Base-by-base conservation (phyloP, 2,329 filamentous ascomycete species). In the Ascomycota sp. region DNA sequence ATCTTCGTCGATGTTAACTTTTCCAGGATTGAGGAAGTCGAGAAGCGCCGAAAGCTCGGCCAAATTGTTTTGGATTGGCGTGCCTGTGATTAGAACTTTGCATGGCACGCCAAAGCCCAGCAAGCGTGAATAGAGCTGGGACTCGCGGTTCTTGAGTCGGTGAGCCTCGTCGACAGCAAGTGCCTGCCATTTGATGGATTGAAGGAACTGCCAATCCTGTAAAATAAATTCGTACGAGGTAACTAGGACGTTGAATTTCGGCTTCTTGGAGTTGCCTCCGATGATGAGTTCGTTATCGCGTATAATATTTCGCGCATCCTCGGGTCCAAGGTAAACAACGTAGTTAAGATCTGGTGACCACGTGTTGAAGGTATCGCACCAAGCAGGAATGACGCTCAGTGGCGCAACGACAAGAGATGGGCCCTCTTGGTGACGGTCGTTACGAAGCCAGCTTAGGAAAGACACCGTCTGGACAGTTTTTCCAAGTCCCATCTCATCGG, bases 211-310 rank as follows among this genome's bases (percentile, higher is more conserved):
- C 40, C 78, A 74, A 50, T 98, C 89, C 37, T 74, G 70, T 32
- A 93, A 65, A 37, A 93, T 89, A 51, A 92, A 95, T 54, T 98
- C 89, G 50, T 98, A 98, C 0, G 89, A 95, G 1, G 89, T 98
- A 38, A 98, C 71, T 27, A 98, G 65, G n/a, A 92, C 83, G 46
- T 98, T 89, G 63, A 98, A 98, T 52, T 92, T 93, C 39, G 80
- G 77, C 51, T 83, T 84, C 52, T 76, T 81, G 2, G 77, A 66
- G 46, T 92, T 92, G 27, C 77, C 78, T 48, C 91, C 80, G 6
- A 82, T 66, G 37, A 93, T 68, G 30, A 98, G 63, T 52, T 98
- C 89, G 46, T 92, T 76, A 31, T 95, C 81, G 28, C 77, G 74
- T 40, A 98, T 92, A 43, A 83, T 86, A 41, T 66, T 76, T 31